A percentile compares a stretch with the other conserved stretches of the same genome.
phyloP scores from a whole-genome alignment of 2,329 filamentous ascomycete species.

The Pseudogymnoascus sp. region DNA sequence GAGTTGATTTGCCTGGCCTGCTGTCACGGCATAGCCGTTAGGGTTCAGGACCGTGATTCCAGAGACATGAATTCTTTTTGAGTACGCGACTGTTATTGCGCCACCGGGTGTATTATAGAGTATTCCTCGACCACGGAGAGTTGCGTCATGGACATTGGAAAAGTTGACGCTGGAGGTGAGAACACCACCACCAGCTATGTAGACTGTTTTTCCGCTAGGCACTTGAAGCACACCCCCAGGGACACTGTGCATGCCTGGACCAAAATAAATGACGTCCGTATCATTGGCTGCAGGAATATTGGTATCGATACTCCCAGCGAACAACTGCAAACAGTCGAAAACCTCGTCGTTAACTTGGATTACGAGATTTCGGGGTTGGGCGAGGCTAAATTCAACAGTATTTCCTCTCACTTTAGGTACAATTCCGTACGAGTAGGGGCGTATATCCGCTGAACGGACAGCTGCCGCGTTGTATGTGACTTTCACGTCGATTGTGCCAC shows the following conservation, averaged over 20 bases:
- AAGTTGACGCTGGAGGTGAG: not conserved
- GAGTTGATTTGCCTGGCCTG: not conserved
- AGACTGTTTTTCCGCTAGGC: slow-evolving; percentile 17
- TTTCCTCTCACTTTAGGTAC: not conserved
- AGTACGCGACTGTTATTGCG: not conserved
- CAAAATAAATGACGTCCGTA: slow-evolving; percentile 21
- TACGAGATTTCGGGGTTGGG: not conserved
- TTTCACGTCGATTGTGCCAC: not conserved
- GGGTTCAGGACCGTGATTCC: not conserved
- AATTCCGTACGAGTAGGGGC: not conserved
- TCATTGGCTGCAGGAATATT: slow-evolving; percentile 10
- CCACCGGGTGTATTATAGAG: not conserved
- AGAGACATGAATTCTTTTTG: not conserved
- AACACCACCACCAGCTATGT: slow-evolving; percentile 8
- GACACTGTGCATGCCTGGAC: slow-evolving; percentile 19
- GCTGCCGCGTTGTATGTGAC: not conserved
- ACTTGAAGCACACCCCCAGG: not conserved
- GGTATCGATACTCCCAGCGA: not conserved
- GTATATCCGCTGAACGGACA: not conserved
- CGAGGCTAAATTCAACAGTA: not conserved
- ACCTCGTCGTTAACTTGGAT: not conserved
- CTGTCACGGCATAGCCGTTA: not conserved
- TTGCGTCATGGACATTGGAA: not conserved
- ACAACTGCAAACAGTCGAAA: not conserved
- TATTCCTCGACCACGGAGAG: not conserved